Percentiles rank a stretch among this genome's conserved stretches.
phyloP scores from a whole-genome alignment of 2,329 filamentous ascomycete species.

The Meredithiella fracta region DNA sequence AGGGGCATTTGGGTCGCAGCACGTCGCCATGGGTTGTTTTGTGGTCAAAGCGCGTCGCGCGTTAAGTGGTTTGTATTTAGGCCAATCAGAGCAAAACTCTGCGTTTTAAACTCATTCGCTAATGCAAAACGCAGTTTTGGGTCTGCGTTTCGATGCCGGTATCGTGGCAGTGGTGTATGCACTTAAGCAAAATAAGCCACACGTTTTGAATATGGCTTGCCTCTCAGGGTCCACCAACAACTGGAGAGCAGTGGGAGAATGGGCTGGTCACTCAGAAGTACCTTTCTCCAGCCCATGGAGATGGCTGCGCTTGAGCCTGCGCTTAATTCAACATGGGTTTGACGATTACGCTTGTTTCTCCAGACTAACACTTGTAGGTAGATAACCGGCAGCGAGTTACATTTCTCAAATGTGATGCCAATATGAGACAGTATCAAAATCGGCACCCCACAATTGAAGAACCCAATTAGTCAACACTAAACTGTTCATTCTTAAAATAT shows the following conservation, averaged over 20 bases:
- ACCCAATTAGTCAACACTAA: too few relatives aligned
- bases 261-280: background rate
- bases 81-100: background rate
- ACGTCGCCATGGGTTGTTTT: background rate
- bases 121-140: background rate
- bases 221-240: too few relatives aligned
- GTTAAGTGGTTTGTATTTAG: constrained; percentile 10
- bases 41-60: constrained; percentile 11
- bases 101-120: background rate
- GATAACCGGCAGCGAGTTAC: too few relatives aligned
- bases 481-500: too few relatives aligned
- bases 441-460: too few relatives aligned
- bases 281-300: background rate
- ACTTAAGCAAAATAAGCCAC: background rate
- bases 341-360: too few relatives aligned
- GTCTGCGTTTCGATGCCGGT: background rate
- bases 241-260: background rate
- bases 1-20: constrained; percentile 6
- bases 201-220: too few relatives aligned
- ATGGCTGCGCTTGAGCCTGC: too few relatives aligned
- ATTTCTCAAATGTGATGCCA: too few relatives aligned
- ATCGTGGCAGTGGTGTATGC: background rate
- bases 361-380: too few relatives aligned
- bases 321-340: too few relatives aligned
- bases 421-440: too few relatives aligned